Conservation (phyloP, 192 early-diverging fungal species). For the Backusella morwellensis region DNA sequence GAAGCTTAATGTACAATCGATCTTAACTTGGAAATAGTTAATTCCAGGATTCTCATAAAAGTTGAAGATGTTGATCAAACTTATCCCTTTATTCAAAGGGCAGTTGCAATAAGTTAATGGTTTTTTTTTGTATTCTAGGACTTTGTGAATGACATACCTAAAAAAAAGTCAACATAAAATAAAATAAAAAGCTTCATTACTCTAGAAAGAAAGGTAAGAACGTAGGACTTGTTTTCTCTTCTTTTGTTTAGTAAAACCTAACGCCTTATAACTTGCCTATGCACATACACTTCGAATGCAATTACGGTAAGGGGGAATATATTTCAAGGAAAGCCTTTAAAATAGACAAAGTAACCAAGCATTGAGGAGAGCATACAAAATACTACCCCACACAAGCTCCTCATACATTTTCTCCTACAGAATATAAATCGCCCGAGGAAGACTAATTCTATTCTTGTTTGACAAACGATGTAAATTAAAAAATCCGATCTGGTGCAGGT, state of each 20-base stretch:
- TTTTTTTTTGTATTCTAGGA: background rate
- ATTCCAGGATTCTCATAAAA: background rate
- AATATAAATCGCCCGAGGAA: background rate
- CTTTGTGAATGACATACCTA: background rate
- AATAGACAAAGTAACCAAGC: background rate
- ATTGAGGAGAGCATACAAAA: background rate
- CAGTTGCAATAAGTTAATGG: background rate
- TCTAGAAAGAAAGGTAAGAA: background rate
- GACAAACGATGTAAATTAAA: background rate
- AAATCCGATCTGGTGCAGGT: background rate
- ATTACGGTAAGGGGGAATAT: background rate
- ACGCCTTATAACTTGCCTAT: background rate
- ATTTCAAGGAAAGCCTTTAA: background rate
- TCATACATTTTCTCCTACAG: background rate
- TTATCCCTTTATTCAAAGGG: background rate
- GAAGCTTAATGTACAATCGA: background rate
- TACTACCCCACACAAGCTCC: background rate
- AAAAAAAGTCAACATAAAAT: background rate
- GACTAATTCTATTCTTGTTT: background rate
- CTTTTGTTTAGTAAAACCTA: background rate
- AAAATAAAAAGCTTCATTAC: background rate
- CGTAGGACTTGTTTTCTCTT: background rate
- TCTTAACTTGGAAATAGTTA: background rate
- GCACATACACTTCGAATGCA: background rate
- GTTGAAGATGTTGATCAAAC: background rate